Conservation (phyloP, 495 filamentous ascomycete genomes). For the Aspergillus baeticus region DNA sequence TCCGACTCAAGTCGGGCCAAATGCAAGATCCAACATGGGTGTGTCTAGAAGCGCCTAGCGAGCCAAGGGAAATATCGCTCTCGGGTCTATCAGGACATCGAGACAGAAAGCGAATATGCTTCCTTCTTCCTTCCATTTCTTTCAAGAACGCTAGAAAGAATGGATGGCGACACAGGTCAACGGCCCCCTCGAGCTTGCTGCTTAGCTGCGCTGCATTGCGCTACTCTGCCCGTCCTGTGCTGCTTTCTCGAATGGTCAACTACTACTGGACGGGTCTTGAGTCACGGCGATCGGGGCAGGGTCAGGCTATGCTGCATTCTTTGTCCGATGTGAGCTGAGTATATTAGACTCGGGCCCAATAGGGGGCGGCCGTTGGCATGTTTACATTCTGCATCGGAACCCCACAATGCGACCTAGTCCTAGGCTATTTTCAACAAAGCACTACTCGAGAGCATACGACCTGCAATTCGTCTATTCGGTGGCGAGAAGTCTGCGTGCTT, state of each 20-base stretch:
- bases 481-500: no score
- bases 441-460: not conserved
- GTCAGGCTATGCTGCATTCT: not conserved
- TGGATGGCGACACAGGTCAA: not conserved
- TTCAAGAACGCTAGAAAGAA: not conserved
- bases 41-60: not conserved
- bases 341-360: not conserved
- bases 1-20: not conserved
- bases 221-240: not conserved
- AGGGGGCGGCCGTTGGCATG: not conserved
- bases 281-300: conserved; percentile 7
- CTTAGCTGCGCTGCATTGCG: not conserved
- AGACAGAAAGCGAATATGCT: no score
- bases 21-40: conserved; percentile 17
- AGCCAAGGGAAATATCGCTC: no score
- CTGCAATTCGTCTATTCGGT: no score
- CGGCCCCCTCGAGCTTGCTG: not conserved
- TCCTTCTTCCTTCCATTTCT: no score
- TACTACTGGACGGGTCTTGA: not conserved
- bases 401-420: not conserved
- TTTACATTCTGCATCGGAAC: conserved; percentile 4
- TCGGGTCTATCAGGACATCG: not conserved
- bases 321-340: conserved; percentile 7
- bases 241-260: no score
- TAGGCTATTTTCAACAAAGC: not conserved